These are phyloP conservation scores for Termitomyces bulborhizus DNA, from an alignment of 768 basidiomycete genomes.

Conservation along the genomic window DNA sequence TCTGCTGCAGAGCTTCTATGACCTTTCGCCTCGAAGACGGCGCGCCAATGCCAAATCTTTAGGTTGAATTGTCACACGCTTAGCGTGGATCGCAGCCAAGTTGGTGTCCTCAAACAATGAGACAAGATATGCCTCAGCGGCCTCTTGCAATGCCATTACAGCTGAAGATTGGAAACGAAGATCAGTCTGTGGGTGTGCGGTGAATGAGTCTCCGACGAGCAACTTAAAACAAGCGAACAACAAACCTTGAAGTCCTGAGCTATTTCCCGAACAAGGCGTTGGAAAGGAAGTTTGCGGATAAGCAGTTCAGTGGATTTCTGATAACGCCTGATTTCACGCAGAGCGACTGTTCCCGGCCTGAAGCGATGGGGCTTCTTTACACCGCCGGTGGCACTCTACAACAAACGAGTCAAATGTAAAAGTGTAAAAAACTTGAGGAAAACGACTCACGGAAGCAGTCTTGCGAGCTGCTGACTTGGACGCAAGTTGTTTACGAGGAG, in stretches of 20 bases:
- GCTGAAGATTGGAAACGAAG: constrained; percentile 73
- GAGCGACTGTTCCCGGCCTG: constrained; percentile 73
- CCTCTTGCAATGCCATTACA: constrained; percentile 64
- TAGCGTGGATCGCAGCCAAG: constrained; percentile 55
- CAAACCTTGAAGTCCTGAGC: constrained; percentile 74
- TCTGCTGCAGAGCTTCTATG: constrained; percentile 14
- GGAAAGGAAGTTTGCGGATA: constrained; percentile 64
- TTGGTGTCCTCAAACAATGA: constrained; percentile 69
- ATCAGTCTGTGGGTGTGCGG: constrained; percentile 41
- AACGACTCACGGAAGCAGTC: constrained; percentile 36
- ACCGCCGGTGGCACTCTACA: constrained; percentile 47
- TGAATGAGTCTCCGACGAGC: not conserved
- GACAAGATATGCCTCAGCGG: constrained; percentile 65
- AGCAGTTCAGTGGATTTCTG: constrained; percentile 61
- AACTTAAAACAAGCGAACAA: not conserved
- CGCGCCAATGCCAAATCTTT: constrained; percentile 55
- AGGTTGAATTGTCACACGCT: constrained; percentile 54
- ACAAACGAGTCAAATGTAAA: not conserved
- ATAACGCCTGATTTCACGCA: constrained; percentile 67
- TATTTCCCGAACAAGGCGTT: constrained; percentile 73
- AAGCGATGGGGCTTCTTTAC: constrained; percentile 83
- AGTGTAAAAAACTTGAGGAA: not conserved
- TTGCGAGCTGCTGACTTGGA: constrained; percentile 56
- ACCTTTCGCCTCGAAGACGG: constrained; percentile 29
- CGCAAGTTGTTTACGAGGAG: constrained; percentile 56